These are phyloP conservation scores for Juncus effusus DNA, from an alignment of 176 grass and related monocot species.

Conservation along the genomic window DNA sequence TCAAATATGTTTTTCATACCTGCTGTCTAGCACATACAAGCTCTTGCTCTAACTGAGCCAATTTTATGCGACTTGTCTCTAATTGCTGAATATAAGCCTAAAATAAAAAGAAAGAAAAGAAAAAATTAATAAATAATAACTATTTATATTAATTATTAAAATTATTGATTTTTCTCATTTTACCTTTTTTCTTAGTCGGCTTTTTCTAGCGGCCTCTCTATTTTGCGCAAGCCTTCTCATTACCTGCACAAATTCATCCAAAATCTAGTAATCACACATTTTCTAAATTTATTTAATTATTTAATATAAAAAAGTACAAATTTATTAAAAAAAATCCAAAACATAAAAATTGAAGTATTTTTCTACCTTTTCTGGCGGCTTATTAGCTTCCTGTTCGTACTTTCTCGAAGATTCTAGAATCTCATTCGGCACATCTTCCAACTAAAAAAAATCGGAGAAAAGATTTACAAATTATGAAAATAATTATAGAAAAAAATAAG, in stretches of 20 bases:
- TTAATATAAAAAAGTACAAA: conserved; percentile 2
- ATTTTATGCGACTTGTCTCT: conserved; percentile 83
- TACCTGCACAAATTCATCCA: conserved; percentile 37
- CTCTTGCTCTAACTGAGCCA: conserved; percentile 77
- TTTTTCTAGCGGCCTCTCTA: conserved; percentile 84
- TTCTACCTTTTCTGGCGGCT: conserved; percentile 49
- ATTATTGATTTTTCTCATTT: background rate
- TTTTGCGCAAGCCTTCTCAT: conserved; percentile 78
- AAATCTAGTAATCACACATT: background rate
- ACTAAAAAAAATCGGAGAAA: conserved; percentile 29
- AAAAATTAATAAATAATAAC: background rate
- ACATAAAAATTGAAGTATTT: background rate
- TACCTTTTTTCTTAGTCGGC: conserved; percentile 86
- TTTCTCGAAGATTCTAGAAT: conserved; percentile 33
- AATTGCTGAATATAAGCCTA: conserved; percentile 96
- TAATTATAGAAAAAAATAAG: background rate
- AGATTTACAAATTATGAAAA: conserved; percentile 4
- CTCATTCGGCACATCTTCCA: conserved; percentile 38
- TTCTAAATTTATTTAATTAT: conserved; percentile 13
- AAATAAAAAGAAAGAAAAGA: conserved; percentile 9
- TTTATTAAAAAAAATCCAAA: background rate
- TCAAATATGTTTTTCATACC: conserved; percentile 34
- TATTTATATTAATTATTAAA: conserved; percentile 1
- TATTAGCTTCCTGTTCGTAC: conserved; percentile 59
- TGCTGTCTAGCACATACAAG: conserved; percentile 59